Evolutionary conservation across 2,329 filamentous ascomycete genomes (phyloP).

Genomic region (Grosmannia clavigera): DNA sequence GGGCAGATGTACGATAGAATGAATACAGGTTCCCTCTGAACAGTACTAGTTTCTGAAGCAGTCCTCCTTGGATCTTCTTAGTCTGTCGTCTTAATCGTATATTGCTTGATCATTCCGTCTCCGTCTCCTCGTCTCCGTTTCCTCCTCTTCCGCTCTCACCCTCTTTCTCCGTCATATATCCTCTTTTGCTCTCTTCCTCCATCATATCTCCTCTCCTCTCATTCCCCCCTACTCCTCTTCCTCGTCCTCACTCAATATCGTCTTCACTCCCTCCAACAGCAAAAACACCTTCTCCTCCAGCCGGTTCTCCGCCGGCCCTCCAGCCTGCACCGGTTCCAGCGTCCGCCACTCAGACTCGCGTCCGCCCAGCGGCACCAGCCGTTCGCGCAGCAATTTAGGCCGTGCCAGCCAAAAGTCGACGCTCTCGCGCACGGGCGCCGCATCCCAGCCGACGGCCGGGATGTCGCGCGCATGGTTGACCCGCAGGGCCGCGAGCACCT

Average conservation of each 20-base stretch:
- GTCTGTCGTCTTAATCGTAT: too few relatives aligned
- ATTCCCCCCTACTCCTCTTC: background rate
- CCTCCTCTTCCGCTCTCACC: too few relatives aligned
- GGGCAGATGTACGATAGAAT: too few relatives aligned
- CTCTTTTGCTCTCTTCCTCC: background rate
- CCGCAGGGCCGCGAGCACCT: conserved; percentile 56
- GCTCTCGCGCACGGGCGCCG: conserved; percentile 60
- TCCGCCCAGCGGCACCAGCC: conserved; percentile 60
- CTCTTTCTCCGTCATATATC: background rate
- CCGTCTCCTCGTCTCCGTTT: background rate
- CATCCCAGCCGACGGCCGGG: conserved; percentile 57
- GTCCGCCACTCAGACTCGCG: conserved; percentile 55
- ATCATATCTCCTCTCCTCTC: too few relatives aligned
- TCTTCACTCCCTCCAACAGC: conserved; percentile 50
- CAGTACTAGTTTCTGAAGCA: too few relatives aligned
- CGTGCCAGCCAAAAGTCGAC: conserved; percentile 70
- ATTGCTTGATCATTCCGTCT: too few relatives aligned
- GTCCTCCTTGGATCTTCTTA: too few relatives aligned
- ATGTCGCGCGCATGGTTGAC: conserved; percentile 59
- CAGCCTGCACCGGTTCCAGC: conserved; percentile 23
- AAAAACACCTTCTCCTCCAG: conserved; percentile 65
- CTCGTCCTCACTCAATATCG: conserved; percentile 38
- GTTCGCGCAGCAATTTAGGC: conserved; percentile 54
- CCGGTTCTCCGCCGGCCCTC: conserved; percentile 41
- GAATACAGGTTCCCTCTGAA: too few relatives aligned